Evolutionary conservation across 169 alveolate species (phyloP).

Genomic region (Plasmodium ovale): DNA sequence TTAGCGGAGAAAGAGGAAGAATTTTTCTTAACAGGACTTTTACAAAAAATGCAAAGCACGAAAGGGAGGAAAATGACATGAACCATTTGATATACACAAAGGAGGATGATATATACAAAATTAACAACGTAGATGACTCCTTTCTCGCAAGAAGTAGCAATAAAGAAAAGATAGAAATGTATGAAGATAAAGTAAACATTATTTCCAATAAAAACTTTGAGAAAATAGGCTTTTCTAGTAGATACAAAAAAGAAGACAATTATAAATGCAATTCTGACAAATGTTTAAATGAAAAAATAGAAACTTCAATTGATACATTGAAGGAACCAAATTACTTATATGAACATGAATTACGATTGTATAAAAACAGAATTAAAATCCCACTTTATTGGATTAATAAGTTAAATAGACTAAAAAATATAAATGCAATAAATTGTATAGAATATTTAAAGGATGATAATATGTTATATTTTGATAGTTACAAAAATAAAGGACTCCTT

Average conservation of each 20-base stretch:
- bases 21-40: conserved; percentile 13
- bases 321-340: not conserved
- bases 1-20: conserved; percentile 4
- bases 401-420: conserved; percentile 64
- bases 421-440: conserved; percentile 74
- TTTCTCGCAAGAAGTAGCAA: not conserved
- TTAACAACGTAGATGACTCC: conserved; percentile 4
- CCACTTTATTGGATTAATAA: conserved; percentile 64
- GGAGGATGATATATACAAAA: conserved; percentile 75
- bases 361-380: conserved; percentile 38
- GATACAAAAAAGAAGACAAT: not conserved
- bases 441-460: conserved; percentile 68
- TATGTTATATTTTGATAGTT: conserved; percentile 66
- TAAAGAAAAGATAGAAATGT: not conserved
- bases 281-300: not conserved
- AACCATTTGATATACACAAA: conserved; percentile 49
- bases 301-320: not conserved
- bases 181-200: not conserved
- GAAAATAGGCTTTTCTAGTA: not conserved
- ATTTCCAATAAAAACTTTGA: conserved; percentile 25
- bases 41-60: conserved; percentile 21
- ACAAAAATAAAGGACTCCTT: conserved; percentile 67
- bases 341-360: conserved; percentile 40
- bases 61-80: conserved; percentile 72
- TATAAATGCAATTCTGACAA: too few relatives aligned